These are phyloP conservation scores for Bondarzewia mesenterica DNA, from an alignment of 1,284 basidiomycete genomes.

Conservation along the genomic window DNA sequence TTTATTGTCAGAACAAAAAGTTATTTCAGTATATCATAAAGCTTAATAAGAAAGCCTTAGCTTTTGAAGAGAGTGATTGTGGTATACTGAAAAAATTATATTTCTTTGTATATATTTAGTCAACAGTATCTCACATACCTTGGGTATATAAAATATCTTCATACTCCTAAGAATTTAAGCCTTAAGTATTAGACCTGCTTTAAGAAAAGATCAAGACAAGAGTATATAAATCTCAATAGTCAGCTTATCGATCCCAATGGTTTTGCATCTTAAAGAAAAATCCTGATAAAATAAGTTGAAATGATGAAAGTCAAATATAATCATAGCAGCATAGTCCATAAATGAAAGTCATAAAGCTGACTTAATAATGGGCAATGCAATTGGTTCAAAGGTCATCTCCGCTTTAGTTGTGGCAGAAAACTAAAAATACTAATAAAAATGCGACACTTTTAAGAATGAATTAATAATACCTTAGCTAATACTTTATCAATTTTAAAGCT, in stretches of 20 bases:
- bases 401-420: too few relatives aligned
- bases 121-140: constrained; percentile 25
- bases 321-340: too few relatives aligned
- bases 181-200: constrained; percentile 25
- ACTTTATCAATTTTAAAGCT: too few relatives aligned
- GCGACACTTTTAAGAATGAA: too few relatives aligned
- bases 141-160: constrained; percentile 29
- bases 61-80: constrained; percentile 26
- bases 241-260: constrained; percentile 22
- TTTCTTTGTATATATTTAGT: constrained; percentile 27
- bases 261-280: constrained; percentile 27
- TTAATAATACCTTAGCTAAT: too few relatives aligned
- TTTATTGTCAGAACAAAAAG: constrained; percentile 23
- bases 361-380: too few relatives aligned
- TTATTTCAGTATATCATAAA: constrained; percentile 22
- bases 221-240: constrained; percentile 22
- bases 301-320: too few relatives aligned
- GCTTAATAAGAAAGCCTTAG: constrained; percentile 21
- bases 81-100: constrained; percentile 26
- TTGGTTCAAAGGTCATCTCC: too few relatives aligned
- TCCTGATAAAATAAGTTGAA: too few relatives aligned
- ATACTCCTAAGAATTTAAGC: constrained; percentile 28
- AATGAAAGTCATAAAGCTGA: too few relatives aligned
- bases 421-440: too few relatives aligned
- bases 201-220: constrained; percentile 17